phyloP scores from a whole-genome alignment of 202 grass and related monocot genomes.

The Hordeum pubiflorum region DNA sequence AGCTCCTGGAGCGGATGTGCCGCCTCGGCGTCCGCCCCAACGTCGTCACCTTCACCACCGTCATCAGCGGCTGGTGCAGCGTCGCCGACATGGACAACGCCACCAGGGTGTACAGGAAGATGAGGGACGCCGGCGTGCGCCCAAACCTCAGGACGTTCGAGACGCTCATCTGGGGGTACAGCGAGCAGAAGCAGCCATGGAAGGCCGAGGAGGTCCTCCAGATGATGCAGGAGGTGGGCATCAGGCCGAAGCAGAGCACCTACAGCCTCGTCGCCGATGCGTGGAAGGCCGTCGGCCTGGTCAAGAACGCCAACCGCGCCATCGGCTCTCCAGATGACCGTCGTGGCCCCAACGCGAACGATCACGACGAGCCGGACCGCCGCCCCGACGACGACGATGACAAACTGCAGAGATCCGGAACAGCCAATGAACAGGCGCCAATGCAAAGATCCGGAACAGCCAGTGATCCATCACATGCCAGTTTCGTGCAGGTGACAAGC shows the following conservation, averaged over 20 bases:
- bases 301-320: conserved; percentile 35
- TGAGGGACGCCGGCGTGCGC: conserved; percentile 56
- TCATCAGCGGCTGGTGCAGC: conserved; percentile 88
- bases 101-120: conserved; percentile 57
- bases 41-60: conserved; percentile 83
- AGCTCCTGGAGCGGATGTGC: conserved; percentile 61
- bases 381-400: background rate
- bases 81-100: conserved; percentile 70
- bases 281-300: conserved; percentile 70
- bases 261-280: conserved; percentile 61
- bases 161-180: conserved; percentile 95
- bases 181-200: conserved; percentile 73
- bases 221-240: conserved; percentile 42
- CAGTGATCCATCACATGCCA: conserved; percentile 23
- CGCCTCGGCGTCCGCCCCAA: conserved; percentile 57
- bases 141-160: conserved; percentile 90
- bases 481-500: conserved; percentile 38
- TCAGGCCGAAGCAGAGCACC: conserved; percentile 58
- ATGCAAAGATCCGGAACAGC: conserved; percentile 25
- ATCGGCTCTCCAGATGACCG: conserved; percentile 27
- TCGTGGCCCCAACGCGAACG: background rate
- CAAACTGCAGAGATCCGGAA: conserved; percentile 26
- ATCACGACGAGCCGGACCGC: background rate
- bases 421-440: conserved; percentile 23
- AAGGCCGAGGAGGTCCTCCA: conserved; percentile 59